Evolutionary conservation across 2,329 filamentous ascomycete species (phyloP).

Genomic region (Fusarium sp.): DNA sequence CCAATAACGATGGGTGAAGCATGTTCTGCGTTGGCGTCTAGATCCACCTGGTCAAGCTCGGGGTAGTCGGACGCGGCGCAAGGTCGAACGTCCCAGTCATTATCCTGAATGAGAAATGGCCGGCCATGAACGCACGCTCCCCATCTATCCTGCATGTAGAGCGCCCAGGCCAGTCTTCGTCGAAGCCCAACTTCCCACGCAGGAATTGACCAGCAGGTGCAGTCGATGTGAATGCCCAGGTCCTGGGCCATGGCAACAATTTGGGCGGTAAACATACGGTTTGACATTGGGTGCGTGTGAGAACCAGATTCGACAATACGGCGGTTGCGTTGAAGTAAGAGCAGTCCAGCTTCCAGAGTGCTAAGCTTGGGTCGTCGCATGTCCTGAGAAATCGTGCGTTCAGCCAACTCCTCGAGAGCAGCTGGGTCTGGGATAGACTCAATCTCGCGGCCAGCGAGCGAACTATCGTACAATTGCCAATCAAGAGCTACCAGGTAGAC

Average conservation of each 20-base stretch:
- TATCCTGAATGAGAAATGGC: conserved; percentile 61
- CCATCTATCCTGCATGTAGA: conserved; percentile 74
- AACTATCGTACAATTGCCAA: conserved; percentile 67
- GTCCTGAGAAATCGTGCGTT: conserved; percentile 56
- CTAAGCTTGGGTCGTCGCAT: conserved; percentile 64
- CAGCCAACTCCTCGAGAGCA: conserved; percentile 51
- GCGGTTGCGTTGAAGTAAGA: conserved; percentile 60
- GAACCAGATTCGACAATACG: conserved; percentile 48
- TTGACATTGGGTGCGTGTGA: conserved; percentile 41
- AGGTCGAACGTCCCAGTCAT: conserved; percentile 63
- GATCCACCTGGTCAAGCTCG: conserved; percentile 49
- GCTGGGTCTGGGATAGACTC: conserved; percentile 46
- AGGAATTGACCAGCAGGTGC: conserved; percentile 68
- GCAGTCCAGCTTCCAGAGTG: conserved; percentile 63
- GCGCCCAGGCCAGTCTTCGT: conserved; percentile 69
- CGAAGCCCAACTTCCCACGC: conserved; percentile 69
- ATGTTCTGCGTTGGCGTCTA: conserved; percentile 48
- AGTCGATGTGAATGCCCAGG: conserved; percentile 68
- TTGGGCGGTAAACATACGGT: conserved; percentile 61
- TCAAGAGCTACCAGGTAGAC: conserved; percentile 70
- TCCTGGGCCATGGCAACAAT: conserved; percentile 66
- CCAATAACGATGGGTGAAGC: conserved; percentile 57
- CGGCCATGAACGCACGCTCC: conserved; percentile 65
- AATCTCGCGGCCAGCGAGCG: conserved; percentile 51
- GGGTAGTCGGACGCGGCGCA: conserved; percentile 51